These are phyloP conservation scores for Puya raimondii DNA, from an alignment of 176 grass and related monocot species.

Conservation along the genomic window DNA sequence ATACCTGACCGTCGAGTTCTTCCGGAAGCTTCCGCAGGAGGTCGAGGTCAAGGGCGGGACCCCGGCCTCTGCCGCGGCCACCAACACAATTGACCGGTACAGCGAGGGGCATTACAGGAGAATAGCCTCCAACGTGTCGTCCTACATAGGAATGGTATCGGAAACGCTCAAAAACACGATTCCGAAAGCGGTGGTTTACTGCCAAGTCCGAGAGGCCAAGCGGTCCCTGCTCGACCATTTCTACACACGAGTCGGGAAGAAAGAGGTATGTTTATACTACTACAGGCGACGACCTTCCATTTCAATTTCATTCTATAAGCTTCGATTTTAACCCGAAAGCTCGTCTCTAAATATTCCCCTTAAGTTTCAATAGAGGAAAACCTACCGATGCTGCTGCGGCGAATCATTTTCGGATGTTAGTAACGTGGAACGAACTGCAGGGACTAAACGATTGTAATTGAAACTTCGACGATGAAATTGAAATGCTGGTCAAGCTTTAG, in stretches of 20 bases:
- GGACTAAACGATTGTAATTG: too few relatives aligned
- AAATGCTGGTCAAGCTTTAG: too few relatives aligned
- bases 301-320: not conserved
- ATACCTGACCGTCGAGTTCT: conserved; percentile 66
- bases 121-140: conserved; percentile 55
- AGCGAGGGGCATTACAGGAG: conserved; percentile 60
- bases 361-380: too few relatives aligned
- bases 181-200: conserved; percentile 60
- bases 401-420: too few relatives aligned
- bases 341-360: too few relatives aligned
- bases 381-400: too few relatives aligned
- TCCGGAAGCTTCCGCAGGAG: conserved; percentile 60
- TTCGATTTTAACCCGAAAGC: too few relatives aligned
- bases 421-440: too few relatives aligned
- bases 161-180: conserved; percentile 44
- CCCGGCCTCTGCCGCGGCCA: conserved; percentile 7
- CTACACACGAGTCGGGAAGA: conserved; percentile 51
- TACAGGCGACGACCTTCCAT: not conserved
- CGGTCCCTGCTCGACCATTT: conserved; percentile 47
- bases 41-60: conserved; percentile 20
- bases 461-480: too few relatives aligned
- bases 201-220: conserved; percentile 73
- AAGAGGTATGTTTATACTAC: conserved; percentile 30
- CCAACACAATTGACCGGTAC: conserved; percentile 31
- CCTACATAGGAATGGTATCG: conserved; percentile 55